These are phyloP conservation scores for Lithohypha guttulata DNA, from an alignment of 2,329 filamentous ascomycete species.

Conservation along the genomic window DNA sequence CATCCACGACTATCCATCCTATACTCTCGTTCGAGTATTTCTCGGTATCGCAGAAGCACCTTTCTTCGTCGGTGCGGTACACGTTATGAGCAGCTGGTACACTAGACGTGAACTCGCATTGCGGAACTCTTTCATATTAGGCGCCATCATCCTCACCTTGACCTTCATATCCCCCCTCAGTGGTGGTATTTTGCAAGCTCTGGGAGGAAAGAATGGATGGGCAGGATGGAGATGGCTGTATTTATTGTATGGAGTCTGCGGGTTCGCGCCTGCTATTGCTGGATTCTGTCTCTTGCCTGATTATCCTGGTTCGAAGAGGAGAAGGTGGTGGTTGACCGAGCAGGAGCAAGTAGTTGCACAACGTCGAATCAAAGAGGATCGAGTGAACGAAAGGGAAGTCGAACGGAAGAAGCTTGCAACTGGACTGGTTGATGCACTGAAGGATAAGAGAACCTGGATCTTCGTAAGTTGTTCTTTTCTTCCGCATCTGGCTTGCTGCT, in stretches of 20 bases:
- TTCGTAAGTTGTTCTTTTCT: constrained; percentile 23
- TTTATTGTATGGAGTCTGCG: too few relatives aligned
- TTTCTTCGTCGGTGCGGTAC: constrained; percentile 42
- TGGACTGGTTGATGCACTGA: constrained; percentile 42
- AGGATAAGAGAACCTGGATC: constrained; percentile 30
- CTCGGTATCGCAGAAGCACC: constrained; percentile 31
- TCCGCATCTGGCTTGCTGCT: constrained; percentile 29
- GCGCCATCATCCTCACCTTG: constrained; percentile 48
- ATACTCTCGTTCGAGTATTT: constrained; percentile 32
- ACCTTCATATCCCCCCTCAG: constrained; percentile 49
- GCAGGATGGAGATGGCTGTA: constrained; percentile 52
- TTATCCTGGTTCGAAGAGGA: too few relatives aligned
- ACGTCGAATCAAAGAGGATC: constrained; percentile 25
- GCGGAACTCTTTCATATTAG: constrained; percentile 46
- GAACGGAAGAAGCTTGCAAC: constrained; percentile 32
- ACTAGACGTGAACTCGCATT: constrained; percentile 47
- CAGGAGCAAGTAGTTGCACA: constrained; percentile 32
- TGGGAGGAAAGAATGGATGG: constrained; percentile 45
- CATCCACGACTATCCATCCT: constrained; percentile 29
- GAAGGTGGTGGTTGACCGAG: constrained; percentile 20
- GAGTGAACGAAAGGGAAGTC: constrained; percentile 2
- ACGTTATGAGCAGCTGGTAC: constrained; percentile 57
- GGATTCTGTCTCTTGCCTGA: too few relatives aligned
- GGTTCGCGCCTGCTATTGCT: too few relatives aligned
- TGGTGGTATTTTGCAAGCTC: constrained; percentile 46